Conservation (phyloP, 169 alveolate genomes). For the Cryptosporidium ryanae region DNA sequence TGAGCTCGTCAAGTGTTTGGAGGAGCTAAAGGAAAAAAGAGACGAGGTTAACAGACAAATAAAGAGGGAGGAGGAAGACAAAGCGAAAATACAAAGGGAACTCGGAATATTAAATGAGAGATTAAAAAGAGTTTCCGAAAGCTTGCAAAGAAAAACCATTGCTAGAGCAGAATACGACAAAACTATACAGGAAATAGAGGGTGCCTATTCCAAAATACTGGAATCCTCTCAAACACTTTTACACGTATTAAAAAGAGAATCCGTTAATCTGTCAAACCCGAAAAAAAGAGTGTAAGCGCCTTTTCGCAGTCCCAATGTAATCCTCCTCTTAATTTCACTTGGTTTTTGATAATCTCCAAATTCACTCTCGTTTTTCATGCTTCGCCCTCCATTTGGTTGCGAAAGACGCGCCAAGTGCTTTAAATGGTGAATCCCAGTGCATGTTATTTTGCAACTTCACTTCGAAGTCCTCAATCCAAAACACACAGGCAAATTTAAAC, state of each 20-base stretch:
- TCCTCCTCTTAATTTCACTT: not conserved
- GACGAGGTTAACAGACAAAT: conserved; percentile 88
- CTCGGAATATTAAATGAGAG: conserved; percentile 84
- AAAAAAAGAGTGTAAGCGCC: conserved; percentile 79
- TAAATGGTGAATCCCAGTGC: too few species aligned
- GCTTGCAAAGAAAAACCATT: conserved; percentile 87
- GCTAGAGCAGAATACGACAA: conserved; percentile 92
- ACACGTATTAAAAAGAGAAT: conserved; percentile 90
- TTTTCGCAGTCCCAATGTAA: not conserved
- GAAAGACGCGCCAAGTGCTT: too few species aligned
- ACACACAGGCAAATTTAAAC: too few species aligned
- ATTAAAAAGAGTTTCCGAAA: conserved; percentile 84
- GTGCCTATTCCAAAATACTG: conserved; percentile 90
- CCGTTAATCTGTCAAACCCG: conserved; percentile 82
- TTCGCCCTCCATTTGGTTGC: too few species aligned
- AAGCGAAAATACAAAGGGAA: conserved; percentile 86
- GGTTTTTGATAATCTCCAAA: not conserved
- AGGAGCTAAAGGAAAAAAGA: conserved; percentile 89
- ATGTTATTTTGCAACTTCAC: too few species aligned
- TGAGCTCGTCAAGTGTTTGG: conserved; percentile 90
- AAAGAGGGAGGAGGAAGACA: conserved; percentile 88
- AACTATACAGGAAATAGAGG: conserved; percentile 92
- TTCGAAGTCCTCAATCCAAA: too few species aligned
- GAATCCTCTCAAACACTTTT: conserved; percentile 92
- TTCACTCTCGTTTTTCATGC: too few species aligned